These are phyloP conservation scores for Polysphondylium violaceum DNA, from an alignment of 78 protist species.

Conservation along the genomic window DNA sequence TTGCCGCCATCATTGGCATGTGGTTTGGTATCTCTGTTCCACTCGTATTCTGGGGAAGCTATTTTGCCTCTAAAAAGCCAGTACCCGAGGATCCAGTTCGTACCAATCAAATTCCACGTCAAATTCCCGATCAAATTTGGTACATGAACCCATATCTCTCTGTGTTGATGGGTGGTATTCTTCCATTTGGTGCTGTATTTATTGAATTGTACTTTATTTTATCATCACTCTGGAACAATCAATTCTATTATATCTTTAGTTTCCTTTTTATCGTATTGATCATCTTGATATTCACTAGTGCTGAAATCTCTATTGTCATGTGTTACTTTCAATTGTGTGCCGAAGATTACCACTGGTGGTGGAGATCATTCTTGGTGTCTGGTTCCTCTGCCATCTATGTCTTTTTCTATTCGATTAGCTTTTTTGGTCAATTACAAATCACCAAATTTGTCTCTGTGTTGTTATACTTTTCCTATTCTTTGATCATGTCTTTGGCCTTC, in stretches of 20 bases:
- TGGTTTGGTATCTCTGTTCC: constrained; percentile 98
- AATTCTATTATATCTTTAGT: constrained; percentile 96
- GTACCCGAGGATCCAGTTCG: constrained; percentile 89
- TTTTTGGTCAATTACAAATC: constrained; percentile 84
- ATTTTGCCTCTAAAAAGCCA: constrained; percentile 91
- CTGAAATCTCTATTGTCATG: constrained; percentile 95
- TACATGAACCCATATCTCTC: constrained; percentile 92
- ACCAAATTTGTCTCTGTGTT: constrained; percentile 61
- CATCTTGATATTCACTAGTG: constrained; percentile 92
- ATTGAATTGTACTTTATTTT: constrained; percentile 97
- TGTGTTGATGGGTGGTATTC: constrained; percentile 94
- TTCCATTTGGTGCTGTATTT: constrained; percentile 97
- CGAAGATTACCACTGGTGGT: constrained; percentile 98
- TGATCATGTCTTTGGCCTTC: constrained; percentile 87
- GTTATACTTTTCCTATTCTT: constrained; percentile 95
- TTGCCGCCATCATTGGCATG: constrained; percentile 85
- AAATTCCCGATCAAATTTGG: constrained; percentile 94
- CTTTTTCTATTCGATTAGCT: constrained; percentile 93
- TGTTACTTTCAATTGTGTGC: constrained; percentile 96
- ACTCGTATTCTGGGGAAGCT: constrained; percentile 95
- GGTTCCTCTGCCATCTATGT: constrained; percentile 94
- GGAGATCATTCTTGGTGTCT: constrained; percentile 95
- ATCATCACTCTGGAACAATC: constrained; percentile 91
- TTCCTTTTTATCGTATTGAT: constrained; percentile 95
- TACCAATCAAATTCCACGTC: constrained; percentile 95